Base-by-base conservation (phyloP, 306 rosid genomes). In the Crotalaria pallida region DNA sequence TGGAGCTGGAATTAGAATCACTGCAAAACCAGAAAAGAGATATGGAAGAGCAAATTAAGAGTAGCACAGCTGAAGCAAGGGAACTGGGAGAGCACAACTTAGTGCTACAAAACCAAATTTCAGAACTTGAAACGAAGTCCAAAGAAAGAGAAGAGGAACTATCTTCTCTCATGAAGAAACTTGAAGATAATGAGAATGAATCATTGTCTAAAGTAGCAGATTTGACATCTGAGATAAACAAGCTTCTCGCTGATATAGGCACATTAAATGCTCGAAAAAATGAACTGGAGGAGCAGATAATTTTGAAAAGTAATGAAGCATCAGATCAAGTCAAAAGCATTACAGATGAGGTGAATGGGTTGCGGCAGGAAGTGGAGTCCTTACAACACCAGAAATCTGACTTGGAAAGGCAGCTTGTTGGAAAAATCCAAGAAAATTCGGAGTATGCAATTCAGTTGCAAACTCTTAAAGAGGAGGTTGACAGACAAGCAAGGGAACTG, bases 341-440 rank as follows among this genome's bases (percentile, higher is more conserved):
- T 33, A 69, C 50, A 48, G 88, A 81, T 55, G 91, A 86, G 85
- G 51, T 84, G 75, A 81, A 75, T 45, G 68, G 27, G 7, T 76
- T 89, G 80, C 91, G 62, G 87, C 79, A 85, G 81, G 87, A 82
- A 70, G 64, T 88, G 69, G 89, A 80, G 75, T 70, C 80, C 52
- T 80, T 84, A 74, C 83, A 58, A 12, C 58, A 38, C 27, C 80
- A 83, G 71, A 88, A 86, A 47, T 41, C 78, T 53, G 86, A 85
- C 62, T 64, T 89, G 81, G 96, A 84, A 72, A 76, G 63, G 74
- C 86, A 86, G 74, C 70, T 86, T 9, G 86, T 62, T 76, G 83
- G 68, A 49, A 86, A 82, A 65, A 71, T 73, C 36, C 83, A 16
- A 69, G 85, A 78, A 79, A 83, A 62, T 64, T 84, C 92, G 0